Evolutionary conservation across 2,329 filamentous ascomycete species (phyloP), one percentile per base, ranked within the genome.

Genomic region (Podosphaera aphanis): DNA sequence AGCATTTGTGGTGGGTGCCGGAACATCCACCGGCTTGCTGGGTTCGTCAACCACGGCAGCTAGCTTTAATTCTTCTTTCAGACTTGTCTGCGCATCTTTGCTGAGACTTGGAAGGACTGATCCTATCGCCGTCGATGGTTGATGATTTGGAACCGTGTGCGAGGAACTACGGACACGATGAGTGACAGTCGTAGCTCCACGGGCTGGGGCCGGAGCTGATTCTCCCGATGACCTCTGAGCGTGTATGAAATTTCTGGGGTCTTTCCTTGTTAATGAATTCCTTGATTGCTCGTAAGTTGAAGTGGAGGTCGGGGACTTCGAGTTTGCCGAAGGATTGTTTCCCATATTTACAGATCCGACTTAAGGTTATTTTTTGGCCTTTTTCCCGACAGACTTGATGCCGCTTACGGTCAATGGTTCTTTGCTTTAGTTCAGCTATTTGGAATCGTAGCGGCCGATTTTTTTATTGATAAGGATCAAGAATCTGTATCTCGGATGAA

Each of bases 151-250:
- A 11, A 20, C 15, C 11, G 46, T 31, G 19, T 49, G 46, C 16
- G 50, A 45, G 15, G 54, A 57, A 43, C 52, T 50, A 43, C 55
- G 53, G 40, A 52, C 46, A 23, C 56, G 56, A 49, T 58, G 56
- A 46, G 53, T 49, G 40, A 52, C 47, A 11, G 50, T 52, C 18
- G 55, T 58, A 8, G 55, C 56, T 49, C 58, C 57, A 50, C 56
- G 56, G 46, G 73, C 73, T 59, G 74, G 71, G 51, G 73, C 68
- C 50, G 73, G 66, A 44, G 74, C 76, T 45, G 70, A 67, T 61
- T 77, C 74, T 48, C 74, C 74, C 43, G 73, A 72, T 46, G 70
- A 73, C 53, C 57, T 66, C 52, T 71, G 69, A 50, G 66, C 63
- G 52, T 73, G 70, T 51, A 70, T 66, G 49, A 70, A 65, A 56